Base-by-base conservation (phyloP, 345 rosid genomes). In the Rhodamnia argentea region DNA sequence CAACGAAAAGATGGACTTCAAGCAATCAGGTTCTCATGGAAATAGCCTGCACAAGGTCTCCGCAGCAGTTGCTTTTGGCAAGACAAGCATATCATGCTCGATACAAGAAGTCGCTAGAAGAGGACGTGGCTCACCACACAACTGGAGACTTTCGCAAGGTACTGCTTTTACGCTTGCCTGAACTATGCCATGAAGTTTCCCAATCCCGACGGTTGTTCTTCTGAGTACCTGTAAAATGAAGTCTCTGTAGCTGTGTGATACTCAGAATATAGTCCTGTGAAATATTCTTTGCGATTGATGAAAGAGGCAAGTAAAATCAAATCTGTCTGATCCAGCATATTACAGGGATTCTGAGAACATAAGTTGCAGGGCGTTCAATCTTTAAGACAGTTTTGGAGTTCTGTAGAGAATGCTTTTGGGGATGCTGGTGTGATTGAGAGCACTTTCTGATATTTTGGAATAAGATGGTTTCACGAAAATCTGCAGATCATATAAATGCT, bases 21-120 rank as follows among this genome's bases (percentile, higher is more conserved):
- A 96, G 95, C 92, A 94, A 94, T 88, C 96, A 88, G 89, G 98
- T 96, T 26, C 94, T 96, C 10, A 87, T 94, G 96, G 98, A 96
- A 89, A 88, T 93, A 57, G 94, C 97, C 83, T 96, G 98, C 91
- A 92, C 98, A 52, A 92, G 98, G 85, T 88, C 92, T 27, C 88
- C 97, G 13, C 59, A 90, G 15, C 93, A 96, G 84, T 88, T 94
- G 24, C 92, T 94, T 84, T 91, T 82, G 27, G 96, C 93, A 26
- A 93, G 91, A 88, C 94, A 90, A 88, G 98, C 94, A 52, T 94
- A 96, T 89, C 97, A 94, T 90, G 94, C 94, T 87, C 93, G 88
- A 47, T 96, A 12, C 85, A 92, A 94, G 94, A 96, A 92, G 89
- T 92, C 98, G 0, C 91, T 96, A 59, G 98, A 96, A 89, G 98